Percentiles rank a stretch among this genome's conserved stretches.
These are phyloP conservation scores for Leccinellum albellum DNA, from an alignment of 768 basidiomycete species.

Conservation along the genomic window DNA sequence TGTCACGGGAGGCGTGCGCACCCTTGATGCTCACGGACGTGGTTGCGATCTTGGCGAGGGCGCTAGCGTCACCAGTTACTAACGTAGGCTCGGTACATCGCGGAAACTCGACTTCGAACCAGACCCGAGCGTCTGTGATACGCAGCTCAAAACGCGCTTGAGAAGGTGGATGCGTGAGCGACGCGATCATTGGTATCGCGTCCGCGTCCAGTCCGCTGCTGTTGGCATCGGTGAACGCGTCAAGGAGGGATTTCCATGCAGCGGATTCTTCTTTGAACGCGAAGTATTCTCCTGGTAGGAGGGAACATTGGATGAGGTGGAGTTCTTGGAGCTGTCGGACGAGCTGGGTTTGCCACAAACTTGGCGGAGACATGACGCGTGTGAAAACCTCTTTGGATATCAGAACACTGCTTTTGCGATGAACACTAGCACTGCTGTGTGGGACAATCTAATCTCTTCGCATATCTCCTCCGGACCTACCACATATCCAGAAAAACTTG, in stretches of 20 bases:
- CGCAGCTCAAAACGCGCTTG: conserved; percentile 37
- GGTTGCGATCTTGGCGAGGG: not conserved
- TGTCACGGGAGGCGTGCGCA: conserved; percentile 39
- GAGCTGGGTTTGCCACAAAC: conserved; percentile 2
- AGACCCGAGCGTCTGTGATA: conserved; percentile 25
- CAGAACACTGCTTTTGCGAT: no score
- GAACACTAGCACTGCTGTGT: no score
- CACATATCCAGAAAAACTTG: not conserved
- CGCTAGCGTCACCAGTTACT: not conserved
- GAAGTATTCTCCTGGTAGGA: conserved; percentile 58
- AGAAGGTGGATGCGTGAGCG: conserved; percentile 10
- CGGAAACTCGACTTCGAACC: conserved; percentile 37
- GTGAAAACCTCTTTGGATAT: not conserved
- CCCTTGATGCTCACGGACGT: conserved; percentile 42
- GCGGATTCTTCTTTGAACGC: conserved; percentile 40
- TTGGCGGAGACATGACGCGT: not conserved
- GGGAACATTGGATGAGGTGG: conserved; percentile 55
- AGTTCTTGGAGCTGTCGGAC: conserved; percentile 46
- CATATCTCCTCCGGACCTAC: no score
- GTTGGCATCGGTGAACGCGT: not conserved
- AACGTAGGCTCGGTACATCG: not conserved
- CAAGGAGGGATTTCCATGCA: conserved; percentile 29
- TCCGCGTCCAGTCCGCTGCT: not conserved
- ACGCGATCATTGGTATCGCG: not conserved
- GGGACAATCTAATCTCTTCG: not conserved